phyloP scores from a whole-genome alignment of 192 early-diverging fungal species.

The Backusella tarrabulga region DNA sequence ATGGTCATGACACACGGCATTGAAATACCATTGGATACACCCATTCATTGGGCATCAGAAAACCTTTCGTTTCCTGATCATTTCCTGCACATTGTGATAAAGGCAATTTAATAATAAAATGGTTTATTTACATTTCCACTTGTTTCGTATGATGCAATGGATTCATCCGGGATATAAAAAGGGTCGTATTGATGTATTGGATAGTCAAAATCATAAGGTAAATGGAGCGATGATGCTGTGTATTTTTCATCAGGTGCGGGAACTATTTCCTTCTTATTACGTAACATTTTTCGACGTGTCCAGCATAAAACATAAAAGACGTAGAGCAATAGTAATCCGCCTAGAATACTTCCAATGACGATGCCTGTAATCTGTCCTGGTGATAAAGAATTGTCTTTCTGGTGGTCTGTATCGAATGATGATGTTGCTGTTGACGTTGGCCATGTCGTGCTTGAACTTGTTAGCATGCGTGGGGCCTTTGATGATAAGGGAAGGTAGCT shows the following conservation, averaged over 20 bases:
- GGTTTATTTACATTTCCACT: neutral
- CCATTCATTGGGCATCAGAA: constrained; percentile 71
- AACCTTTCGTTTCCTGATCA: constrained; percentile 79
- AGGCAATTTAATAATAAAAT: neutral
- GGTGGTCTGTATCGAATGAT: neutral
- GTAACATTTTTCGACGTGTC: neutral
- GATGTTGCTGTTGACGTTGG: neutral
- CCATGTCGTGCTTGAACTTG: neutral
- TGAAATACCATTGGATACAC: constrained; percentile 65
- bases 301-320: neutral
- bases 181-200: neutral
- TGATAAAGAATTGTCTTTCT: neutral
- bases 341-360: neutral
- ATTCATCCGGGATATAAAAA: neutral
- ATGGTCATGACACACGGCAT: constrained; percentile 65
- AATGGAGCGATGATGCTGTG: neutral
- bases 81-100: constrained; percentile 78
- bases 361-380: neutral
- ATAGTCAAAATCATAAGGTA: neutral
- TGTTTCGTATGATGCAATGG: neutral
- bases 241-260: neutral
- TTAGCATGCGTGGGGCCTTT: neutral
- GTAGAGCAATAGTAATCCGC: neutral
- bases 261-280: neutral
- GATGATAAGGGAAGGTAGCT: neutral